A percentile compares a stretch with the other conserved stretches of the same genome.
Conservation (phyloP, 345 rosid genomes). For the Rhizophora mangle region DNA sequence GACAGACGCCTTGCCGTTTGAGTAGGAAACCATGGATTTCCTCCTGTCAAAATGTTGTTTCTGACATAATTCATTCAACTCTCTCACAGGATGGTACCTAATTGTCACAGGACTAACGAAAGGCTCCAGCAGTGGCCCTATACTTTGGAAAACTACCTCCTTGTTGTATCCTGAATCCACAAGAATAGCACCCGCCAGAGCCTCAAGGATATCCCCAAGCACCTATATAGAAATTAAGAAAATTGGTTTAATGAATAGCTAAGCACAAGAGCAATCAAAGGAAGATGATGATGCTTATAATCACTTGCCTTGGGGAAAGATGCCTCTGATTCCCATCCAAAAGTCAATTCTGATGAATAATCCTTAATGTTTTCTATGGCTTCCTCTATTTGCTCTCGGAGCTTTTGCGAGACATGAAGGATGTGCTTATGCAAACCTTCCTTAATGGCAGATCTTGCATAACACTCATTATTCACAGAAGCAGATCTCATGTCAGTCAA, state of each 20-base stretch:
- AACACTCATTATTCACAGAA: slow-evolving; percentile 86
- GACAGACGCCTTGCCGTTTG: slow-evolving; percentile 26
- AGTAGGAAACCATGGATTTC: slow-evolving; percentile 10
- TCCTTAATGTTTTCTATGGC: slow-evolving; percentile 33
- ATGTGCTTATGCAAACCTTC: slow-evolving; percentile 63
- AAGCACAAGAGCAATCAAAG: background rate
- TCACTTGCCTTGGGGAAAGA: slow-evolving; percentile 70
- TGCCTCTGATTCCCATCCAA: slow-evolving; percentile 78
- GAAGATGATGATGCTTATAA: background rate
- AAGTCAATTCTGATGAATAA: slow-evolving; percentile 21
- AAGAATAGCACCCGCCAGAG: slow-evolving; percentile 80
- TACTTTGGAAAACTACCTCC: slow-evolving; percentile 51
- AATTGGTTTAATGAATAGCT: background rate
- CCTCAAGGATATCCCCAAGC: slow-evolving; percentile 84
- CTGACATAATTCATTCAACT: slow-evolving; percentile 55
- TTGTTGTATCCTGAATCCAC: slow-evolving; percentile 76
- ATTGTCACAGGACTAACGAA: slow-evolving; percentile 63
- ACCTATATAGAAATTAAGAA: slow-evolving; percentile 38
- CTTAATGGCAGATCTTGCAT: slow-evolving; percentile 58
- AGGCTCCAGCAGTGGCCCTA: slow-evolving; percentile 70
- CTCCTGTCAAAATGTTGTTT: slow-evolving; percentile 30
- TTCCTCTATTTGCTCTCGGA: slow-evolving; percentile 43
- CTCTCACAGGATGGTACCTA: slow-evolving; percentile 56
- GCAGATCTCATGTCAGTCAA: slow-evolving; percentile 92
- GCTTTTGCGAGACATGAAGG: slow-evolving; percentile 62